These are phyloP conservation scores for Themeda triandra DNA, from an alignment of 176 grass and related monocot species.

Conservation along the genomic window DNA sequence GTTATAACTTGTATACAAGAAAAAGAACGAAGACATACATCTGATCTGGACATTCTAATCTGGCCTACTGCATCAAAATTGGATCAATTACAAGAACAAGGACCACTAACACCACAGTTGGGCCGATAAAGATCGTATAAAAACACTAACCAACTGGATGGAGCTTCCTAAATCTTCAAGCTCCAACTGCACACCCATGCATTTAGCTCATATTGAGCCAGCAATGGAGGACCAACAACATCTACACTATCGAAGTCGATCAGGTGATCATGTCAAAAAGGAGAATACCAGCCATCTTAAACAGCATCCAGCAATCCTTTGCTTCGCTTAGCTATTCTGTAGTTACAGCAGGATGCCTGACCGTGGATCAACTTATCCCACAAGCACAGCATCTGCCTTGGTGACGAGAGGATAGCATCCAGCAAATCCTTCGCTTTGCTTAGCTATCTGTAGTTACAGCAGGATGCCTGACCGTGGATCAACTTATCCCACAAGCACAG, in stretches of 20 bases:
- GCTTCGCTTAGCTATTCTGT: constrained; percentile 51
- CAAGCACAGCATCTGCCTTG: constrained; percentile 84
- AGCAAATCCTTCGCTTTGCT: background rate
- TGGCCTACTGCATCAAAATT: constrained; percentile 46
- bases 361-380: constrained; percentile 81
- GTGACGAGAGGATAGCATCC: background rate
- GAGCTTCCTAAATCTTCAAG: constrained; percentile 48
- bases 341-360: constrained; percentile 74
- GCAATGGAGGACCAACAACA: constrained; percentile 24
- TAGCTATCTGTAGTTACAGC: constrained; percentile 86
- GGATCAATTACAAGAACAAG: constrained; percentile 35
- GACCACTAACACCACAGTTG: background rate
- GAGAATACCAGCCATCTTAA: constrained; percentile 28
- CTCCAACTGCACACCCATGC: constrained; percentile 24
- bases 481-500: constrained; percentile 90
- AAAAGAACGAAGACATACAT: constrained; percentile 21
- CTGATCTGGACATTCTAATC: constrained; percentile 31
- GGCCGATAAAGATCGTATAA: constrained; percentile 21
- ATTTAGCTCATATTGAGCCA: background rate
- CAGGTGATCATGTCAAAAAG: constrained; percentile 37
- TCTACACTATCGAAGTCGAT: constrained; percentile 9
- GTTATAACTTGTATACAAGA: background rate
- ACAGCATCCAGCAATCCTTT: background rate
- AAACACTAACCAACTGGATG: constrained; percentile 24
- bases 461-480: constrained; percentile 54